These are phyloP conservation scores for Globisporangium takayamanum DNA, from an alignment of 352 stramenopile genomes.

Conservation along the genomic window DNA sequence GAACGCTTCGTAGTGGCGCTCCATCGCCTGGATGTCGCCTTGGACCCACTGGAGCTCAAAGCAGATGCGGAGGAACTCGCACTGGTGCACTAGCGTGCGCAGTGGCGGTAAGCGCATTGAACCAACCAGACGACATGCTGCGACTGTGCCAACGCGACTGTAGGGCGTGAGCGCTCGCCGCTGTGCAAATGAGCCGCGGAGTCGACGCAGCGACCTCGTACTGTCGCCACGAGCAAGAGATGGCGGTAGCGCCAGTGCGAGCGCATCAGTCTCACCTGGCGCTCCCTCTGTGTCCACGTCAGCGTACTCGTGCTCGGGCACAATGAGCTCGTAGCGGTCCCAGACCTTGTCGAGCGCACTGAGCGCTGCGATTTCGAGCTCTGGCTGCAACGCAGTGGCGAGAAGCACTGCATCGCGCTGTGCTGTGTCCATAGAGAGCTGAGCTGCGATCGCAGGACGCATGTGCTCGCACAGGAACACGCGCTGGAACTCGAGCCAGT, in stretches of 20 bases:
- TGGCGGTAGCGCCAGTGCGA: too few relatives aligned
- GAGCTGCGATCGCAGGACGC: background rate
- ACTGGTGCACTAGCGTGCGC: slow-evolving; percentile 7
- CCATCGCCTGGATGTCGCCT: slow-evolving; percentile 29
- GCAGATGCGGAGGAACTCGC: slow-evolving; percentile 28
- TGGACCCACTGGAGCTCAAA: slow-evolving; percentile 43
- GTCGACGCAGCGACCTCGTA: too few relatives aligned
- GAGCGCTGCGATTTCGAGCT: slow-evolving; percentile 8
- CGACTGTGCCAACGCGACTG: background rate
- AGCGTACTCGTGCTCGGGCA: slow-evolving; percentile 1
- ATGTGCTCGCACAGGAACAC: slow-evolving; percentile 27
- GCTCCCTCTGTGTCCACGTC: too few relatives aligned
- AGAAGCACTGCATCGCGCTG: background rate
- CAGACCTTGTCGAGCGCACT: slow-evolving; percentile 9
- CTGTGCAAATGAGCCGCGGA: background rate
- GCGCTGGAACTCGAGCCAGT: slow-evolving; percentile 27
- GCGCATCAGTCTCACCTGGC: too few relatives aligned
- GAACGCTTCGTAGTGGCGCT: slow-evolving; percentile 37
- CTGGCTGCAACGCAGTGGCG: background rate
- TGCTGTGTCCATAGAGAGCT: too few relatives aligned
- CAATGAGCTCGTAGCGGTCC: slow-evolving; percentile 14
- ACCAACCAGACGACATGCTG: too few relatives aligned
- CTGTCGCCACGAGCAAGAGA: too few relatives aligned
- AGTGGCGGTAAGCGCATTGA: slow-evolving; percentile 1
- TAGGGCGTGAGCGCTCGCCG: background rate